Conservation (phyloP, 2,329 filamentous ascomycete genomes). For the Chrysosporium queenslandicum region DNA sequence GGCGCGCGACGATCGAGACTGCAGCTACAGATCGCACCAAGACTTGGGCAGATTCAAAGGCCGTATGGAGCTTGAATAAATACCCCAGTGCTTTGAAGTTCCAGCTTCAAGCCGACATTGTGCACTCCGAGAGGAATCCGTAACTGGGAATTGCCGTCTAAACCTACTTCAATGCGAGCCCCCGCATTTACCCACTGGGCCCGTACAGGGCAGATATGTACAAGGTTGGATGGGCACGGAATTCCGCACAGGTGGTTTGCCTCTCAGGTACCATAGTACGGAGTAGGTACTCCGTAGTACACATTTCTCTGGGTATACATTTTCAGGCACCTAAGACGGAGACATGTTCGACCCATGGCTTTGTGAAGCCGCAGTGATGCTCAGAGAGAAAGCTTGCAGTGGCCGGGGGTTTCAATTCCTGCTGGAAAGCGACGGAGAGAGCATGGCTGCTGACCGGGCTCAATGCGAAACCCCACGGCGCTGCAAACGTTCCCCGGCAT, state of each 20-base stretch:
- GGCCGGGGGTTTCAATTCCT: background rate
- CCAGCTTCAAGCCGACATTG: background rate
- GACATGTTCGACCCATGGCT: no score
- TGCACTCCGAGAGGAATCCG: background rate
- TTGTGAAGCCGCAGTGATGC: background rate
- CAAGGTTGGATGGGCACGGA: background rate
- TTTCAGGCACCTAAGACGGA: background rate
- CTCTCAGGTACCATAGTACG: background rate
- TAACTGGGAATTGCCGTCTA: background rate
- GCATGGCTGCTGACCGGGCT: background rate
- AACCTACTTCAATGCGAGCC: background rate
- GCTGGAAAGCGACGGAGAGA: background rate
- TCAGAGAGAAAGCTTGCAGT: background rate
- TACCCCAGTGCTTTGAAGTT: background rate
- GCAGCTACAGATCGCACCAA: background rate
- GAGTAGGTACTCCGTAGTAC: no score
- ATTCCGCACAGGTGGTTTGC: background rate
- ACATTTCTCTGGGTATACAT: no score
- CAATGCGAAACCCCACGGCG: conserved; percentile 2
- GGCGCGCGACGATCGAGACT: background rate
- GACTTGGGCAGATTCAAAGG: background rate
- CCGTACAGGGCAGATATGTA: background rate
- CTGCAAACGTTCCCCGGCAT: background rate
- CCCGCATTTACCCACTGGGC: conserved; percentile 3
- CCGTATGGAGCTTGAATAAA: background rate